Conservation (phyloP, 2,329 filamentous ascomycete species). For the Xylariaceae sp. region DNA sequence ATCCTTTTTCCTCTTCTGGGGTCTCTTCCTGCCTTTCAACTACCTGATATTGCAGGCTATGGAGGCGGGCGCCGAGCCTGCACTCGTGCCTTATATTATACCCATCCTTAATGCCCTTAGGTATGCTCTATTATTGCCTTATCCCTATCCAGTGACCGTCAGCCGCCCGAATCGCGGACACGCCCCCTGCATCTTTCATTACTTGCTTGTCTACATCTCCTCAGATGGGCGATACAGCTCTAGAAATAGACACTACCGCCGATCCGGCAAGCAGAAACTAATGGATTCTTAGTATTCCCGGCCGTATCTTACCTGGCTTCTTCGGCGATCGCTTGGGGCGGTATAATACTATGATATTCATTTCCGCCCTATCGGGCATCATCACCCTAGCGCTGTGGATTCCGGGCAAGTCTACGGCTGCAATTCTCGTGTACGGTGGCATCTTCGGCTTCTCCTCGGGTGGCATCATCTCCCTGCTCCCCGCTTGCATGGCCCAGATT, state of each 20-base stretch:
- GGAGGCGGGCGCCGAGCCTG: slow-evolving; percentile 1
- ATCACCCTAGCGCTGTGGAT: slow-evolving; percentile 15
- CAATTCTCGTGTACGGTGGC: slow-evolving; percentile 64
- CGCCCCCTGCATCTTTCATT: too few species aligned
- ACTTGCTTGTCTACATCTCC: too few species aligned
- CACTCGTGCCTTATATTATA: slow-evolving; percentile 14
- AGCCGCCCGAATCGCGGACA: too few species aligned
- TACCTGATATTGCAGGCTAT: slow-evolving; percentile 18
- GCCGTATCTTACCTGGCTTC: slow-evolving; percentile 57
- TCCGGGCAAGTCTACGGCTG: slow-evolving; percentile 38
- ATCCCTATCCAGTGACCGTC: too few species aligned
- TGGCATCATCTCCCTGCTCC: slow-evolving; percentile 65
- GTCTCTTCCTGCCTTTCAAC: slow-evolving; percentile 22
- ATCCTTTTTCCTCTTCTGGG: slow-evolving; percentile 20
- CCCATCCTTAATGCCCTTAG: slow-evolving; percentile 18
- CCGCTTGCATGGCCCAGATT: slow-evolving; percentile 72
- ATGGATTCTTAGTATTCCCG: slow-evolving; percentile 42
- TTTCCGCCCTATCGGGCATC: slow-evolving; percentile 8
- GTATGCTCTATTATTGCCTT: too few species aligned
- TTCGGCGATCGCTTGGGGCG: slow-evolving; percentile 48
- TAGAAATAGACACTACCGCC: too few species aligned
- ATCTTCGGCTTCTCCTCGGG: slow-evolving; percentile 72
- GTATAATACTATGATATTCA: slow-evolving; percentile 43
- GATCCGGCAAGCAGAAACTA: too few species aligned
- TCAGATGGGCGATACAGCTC: too few species aligned